These are phyloP conservation scores for Tulasnella sp. DNA, from an alignment of 768 basidiomycete genomes.

Conservation along the genomic window DNA sequence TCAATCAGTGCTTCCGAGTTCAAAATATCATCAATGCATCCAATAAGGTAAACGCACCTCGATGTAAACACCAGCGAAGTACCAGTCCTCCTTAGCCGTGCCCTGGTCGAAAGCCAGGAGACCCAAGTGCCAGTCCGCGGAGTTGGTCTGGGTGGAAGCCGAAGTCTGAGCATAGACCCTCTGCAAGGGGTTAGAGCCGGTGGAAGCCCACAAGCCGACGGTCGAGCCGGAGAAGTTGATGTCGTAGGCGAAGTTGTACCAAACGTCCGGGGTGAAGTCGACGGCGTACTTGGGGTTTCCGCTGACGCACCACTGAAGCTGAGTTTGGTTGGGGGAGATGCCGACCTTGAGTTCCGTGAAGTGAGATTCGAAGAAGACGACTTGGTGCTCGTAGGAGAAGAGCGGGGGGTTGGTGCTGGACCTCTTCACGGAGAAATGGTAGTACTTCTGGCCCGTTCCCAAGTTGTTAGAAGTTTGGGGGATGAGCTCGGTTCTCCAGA, in stretches of 20 bases:
- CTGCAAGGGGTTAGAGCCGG: conserved; percentile 47
- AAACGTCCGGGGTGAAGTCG: conserved; percentile 50
- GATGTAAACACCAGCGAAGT: conserved; percentile 58
- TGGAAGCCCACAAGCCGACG: conserved; percentile 58
- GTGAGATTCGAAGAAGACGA: conserved; percentile 51
- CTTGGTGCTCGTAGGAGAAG: conserved; percentile 57
- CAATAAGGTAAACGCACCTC: conserved; percentile 37
- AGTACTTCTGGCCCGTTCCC: conserved; percentile 55
- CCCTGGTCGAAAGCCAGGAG: conserved; percentile 48
- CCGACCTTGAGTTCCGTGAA: conserved; percentile 65
- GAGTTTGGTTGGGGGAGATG: conserved; percentile 47
- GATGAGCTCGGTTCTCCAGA: conserved; percentile 37
- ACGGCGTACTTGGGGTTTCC: conserved; percentile 50
- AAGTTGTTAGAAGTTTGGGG: conserved; percentile 51
- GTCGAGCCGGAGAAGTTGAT: conserved; percentile 56
- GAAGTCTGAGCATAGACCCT: conserved; percentile 51
- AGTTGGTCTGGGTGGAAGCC: conserved; percentile 48
- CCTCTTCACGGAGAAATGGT: conserved; percentile 58
- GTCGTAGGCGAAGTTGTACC: conserved; percentile 67
- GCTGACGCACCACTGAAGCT: conserved; percentile 54
- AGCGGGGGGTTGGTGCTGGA: conserved; percentile 45
- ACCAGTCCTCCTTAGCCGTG: conserved; percentile 53
- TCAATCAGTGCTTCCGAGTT: too few relatives aligned
- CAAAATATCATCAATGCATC: too few relatives aligned
- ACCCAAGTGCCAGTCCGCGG: conserved; percentile 46